Conservation (phyloP, 768 basidiomycete genomes). For the Lactarius psammicola region DNA sequence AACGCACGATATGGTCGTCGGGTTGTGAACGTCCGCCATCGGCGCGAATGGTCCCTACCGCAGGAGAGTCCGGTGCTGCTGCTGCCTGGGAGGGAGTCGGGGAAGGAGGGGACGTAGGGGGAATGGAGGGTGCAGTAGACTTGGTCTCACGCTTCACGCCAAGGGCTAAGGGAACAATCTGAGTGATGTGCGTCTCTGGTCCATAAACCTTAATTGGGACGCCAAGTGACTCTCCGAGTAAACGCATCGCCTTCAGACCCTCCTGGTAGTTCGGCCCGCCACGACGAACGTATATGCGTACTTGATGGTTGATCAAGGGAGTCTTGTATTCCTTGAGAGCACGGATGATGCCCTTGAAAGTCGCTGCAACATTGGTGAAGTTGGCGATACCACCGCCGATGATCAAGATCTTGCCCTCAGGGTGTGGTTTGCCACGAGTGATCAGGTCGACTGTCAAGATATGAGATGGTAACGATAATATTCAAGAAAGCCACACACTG, state of each 20-base stretch:
- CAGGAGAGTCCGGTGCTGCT: conserved; percentile 38
- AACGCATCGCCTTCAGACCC: conserved; percentile 95
- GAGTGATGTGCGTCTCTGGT: conserved; percentile 97
- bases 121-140: conserved; percentile 39
- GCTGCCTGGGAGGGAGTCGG: conserved; percentile 41
- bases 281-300: conserved; percentile 96
- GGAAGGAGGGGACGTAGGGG: conserved; percentile 49
- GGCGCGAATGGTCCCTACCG: conserved; percentile 70
- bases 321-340: conserved; percentile 92
- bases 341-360: conserved; percentile 99
- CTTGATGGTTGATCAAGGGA: conserved; percentile 76
- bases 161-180: conserved; percentile 97
- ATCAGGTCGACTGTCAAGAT: conserved; percentile 74
- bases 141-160: conserved; percentile 65
- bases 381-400: conserved; percentile 99
- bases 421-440: conserved; percentile 79
- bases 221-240: conserved; percentile 94
- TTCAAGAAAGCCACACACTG: conserved; percentile 46
- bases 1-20: conserved; percentile 87
- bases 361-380: conserved; percentile 99
- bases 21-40: conserved; percentile 81
- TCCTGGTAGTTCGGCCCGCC: conserved; percentile 99
- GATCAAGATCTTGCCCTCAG: conserved; percentile 96
- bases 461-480: conserved; percentile 16
- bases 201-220: conserved; percentile 97